Conservation (phyloP, 2,329 filamentous ascomycete species). For the Stachybotrys echinatus region DNA sequence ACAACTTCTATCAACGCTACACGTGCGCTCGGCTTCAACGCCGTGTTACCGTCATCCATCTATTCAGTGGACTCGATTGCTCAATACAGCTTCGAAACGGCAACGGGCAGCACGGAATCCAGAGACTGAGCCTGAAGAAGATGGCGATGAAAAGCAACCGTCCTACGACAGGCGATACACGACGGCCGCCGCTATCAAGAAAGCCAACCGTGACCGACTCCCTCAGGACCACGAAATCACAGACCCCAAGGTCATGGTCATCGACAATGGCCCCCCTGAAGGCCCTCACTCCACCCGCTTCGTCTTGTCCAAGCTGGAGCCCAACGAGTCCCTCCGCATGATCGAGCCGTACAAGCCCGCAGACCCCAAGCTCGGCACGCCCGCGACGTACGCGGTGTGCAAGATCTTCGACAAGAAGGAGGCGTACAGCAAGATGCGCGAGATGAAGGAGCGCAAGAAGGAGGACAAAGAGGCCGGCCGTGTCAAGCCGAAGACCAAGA, state of each 20-base stretch:
- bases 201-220: conserved; percentile 28
- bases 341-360: conserved; percentile 29
- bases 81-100: conserved; percentile 1
- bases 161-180: conserved; percentile 28
- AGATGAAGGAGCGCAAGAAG: conserved; percentile 43
- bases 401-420: conserved; percentile 59
- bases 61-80: conserved; percentile 5
- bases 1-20: conserved; percentile 3
- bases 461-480: not conserved
- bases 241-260: conserved; percentile 34
- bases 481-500: conserved; percentile 51
- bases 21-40: not conserved
- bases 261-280: conserved; percentile 31
- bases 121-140: conserved; percentile 1
- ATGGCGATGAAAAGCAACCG: conserved; percentile 12
- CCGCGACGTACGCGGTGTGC: conserved; percentile 54
- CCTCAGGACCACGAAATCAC: conserved; percentile 40
- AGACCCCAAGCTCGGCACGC: conserved; percentile 15
- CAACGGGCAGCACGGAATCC: conserved; percentile 4
- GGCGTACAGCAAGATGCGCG: conserved; percentile 57
- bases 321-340: conserved; percentile 34
- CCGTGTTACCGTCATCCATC: conserved; percentile 7
- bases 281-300: conserved; percentile 30
- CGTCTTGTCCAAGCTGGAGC: conserved; percentile 35
- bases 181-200: conserved; percentile 23